Base-by-base conservation (phyloP, 2,329 filamentous ascomycete species). In the Dryadomyces quercivorus region DNA sequence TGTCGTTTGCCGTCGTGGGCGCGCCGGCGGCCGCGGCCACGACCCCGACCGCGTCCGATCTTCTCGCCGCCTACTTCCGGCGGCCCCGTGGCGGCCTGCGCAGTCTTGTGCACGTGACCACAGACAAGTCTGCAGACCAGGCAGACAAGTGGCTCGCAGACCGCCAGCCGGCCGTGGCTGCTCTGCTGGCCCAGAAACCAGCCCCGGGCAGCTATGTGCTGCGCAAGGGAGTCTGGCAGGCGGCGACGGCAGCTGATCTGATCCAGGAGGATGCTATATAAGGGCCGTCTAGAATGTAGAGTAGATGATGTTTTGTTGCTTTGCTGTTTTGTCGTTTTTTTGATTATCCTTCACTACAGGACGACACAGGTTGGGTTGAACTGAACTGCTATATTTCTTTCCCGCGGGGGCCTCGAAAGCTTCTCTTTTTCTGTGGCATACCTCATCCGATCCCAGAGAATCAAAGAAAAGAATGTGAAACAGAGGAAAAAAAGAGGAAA, bases 31-130 rank as follows among this genome's bases (percentile, higher is more conserved):
- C n/a, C n/a, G n/a, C n/a, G n/a, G n/a, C n/a, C n/a, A n/a, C n/a
- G n/a, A n/a, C n/a, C n/a, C n/a, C n/a, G n/a, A n/a, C n/a, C 4
- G 16, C 4, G 42, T 9, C 13, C 40, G 51, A 47, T 3, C 49
- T 61, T 8, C 50, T 59, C 38, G 55, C 51, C 8, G 61, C 59
- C 22, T 61, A 61, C 52, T 58, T 61, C 38, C 52, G 55, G 20
- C 58, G 60, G 21, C 64, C 66, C 1, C 61, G 64, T 22, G 65
- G 61, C 2, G 65, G 63, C 0, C 52, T 68, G 50, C 53, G 65
- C 44, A 65, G 60, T 10, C 55, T 67, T 5, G 50, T 66, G 9
- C 59, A 54, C 12, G 52, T 54, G 18, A 10, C 22, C n/a, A 22
- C 50, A 18, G 58, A 57, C 34, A 44, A 58, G 1, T 54, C 40